A percentile compares a stretch with the other conserved stretches of the same genome.
Evolutionary conservation across 2,329 filamentous ascomycete species (phyloP).

Genomic region (Alternaria arborescens): DNA sequence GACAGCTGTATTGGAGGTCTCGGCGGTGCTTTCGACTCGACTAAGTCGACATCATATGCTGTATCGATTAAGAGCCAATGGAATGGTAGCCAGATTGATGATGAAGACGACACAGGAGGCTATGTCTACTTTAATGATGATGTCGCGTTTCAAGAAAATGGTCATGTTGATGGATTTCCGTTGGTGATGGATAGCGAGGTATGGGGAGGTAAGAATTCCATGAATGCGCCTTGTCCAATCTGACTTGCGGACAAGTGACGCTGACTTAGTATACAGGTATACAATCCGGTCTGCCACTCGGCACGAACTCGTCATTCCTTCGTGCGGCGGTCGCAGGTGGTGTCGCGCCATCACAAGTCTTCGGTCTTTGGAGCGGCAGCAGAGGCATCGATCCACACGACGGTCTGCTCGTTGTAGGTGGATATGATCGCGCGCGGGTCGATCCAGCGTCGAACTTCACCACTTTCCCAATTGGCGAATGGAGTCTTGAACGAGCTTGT

Average conservation of each 20-base stretch:
- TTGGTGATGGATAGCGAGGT: constrained; percentile 15
- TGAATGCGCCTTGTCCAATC: neutral
- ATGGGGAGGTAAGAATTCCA: constrained; percentile 3
- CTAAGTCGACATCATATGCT: constrained; percentile 10
- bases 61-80: constrained; percentile 18
- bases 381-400: constrained; percentile 15
- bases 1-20: constrained; percentile 15
- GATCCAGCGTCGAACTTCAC: constrained; percentile 10
- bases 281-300: constrained; percentile 18
- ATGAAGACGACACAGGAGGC: constrained; percentile 9
- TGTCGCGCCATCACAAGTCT: constrained; percentile 18
- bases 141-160: constrained; percentile 15
- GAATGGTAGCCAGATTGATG: constrained; percentile 16
- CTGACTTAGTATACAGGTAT: constrained; percentile 4
- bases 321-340: constrained; percentile 17
- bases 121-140: constrained; percentile 20
- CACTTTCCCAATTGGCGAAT: constrained; percentile 17
- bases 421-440: constrained; percentile 19
- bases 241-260: neutral
- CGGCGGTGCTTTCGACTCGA: constrained; percentile 14
- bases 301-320: constrained; percentile 20
- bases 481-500: constrained; percentile 13
- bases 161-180: constrained; percentile 16
- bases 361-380: constrained; percentile 21
- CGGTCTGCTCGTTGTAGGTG: constrained; percentile 19